Evolutionary conservation across 768 basidiomycete genomes (phyloP), one percentile per base, ranked within the genome.

Genomic region (Leccinum sublutescens): DNA sequence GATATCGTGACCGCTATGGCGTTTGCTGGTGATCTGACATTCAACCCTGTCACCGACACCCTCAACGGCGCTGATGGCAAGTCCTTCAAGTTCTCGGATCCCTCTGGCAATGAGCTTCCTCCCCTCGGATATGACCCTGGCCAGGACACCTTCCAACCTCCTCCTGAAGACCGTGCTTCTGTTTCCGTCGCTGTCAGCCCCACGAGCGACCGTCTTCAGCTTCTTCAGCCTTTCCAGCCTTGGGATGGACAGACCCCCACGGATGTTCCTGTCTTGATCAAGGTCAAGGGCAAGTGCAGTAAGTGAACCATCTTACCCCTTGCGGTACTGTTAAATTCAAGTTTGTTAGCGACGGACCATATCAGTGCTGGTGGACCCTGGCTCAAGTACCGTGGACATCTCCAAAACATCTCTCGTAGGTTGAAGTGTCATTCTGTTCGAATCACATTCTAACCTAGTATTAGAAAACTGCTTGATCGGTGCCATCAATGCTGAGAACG

Each of bases 251-350:
- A 97, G 85, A 88, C 92, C 45, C 91, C 94, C 51, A 79, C 82
- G 57, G 89, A 92, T 66, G 83, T 95, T 63, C 96, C 96, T 10
- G 81, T 99, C 62, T 80, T 99, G 72, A 99, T 99, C 84, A 99
- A 99, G 85, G 97, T 93, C 65, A 83, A 87, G 80, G 96, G 96
- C 84, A 99, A 99, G 82, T 99, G 97, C 90, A 99, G 88, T 89
- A 72, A 75, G 89, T 86, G 40, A 25, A 29, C 49, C 2, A 14
- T 38, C 47, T 19, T 31, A 40, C 17, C 17, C 17, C 2, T 25
- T 40, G 23, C 1, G 29, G 33, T 29, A 6, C n/a, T 45, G 17
- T 19, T 49, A 10, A 51, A 54, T n/a, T 43, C 64, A 15, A 57
- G 43, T 5, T 52, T 47, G 38, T 34, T 58, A 85, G 84, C 93